Evolutionary conservation across 129 eudicot species (phyloP).

Genomic region (Saussurea involucrata): DNA sequence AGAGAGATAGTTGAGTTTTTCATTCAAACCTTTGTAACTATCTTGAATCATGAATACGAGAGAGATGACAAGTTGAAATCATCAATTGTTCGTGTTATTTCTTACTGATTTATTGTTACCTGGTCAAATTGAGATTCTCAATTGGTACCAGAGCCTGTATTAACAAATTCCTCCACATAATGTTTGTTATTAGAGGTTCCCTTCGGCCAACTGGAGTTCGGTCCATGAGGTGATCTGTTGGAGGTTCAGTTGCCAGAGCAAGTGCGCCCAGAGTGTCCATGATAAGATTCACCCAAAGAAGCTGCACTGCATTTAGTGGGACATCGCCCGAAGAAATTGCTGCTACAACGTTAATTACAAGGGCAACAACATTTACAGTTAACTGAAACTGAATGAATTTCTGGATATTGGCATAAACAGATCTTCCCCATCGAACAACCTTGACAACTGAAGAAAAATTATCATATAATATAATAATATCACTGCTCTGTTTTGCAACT

Average conservation of each 20-base stretch:
- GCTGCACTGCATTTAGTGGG: constrained; percentile 97
- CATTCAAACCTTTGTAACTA: too few species aligned
- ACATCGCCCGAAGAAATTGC: constrained; percentile 84
- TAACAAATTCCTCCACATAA: constrained; percentile 93
- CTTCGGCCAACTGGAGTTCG: constrained; percentile 95
- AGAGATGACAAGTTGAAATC: too few species aligned
- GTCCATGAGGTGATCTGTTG: constrained; percentile 91
- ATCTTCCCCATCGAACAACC: constrained; percentile 93
- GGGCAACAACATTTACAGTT: constrained; percentile 82
- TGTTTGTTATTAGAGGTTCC: constrained; percentile 92
- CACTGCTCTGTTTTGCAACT: constrained; percentile 94
- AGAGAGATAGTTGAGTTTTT: too few species aligned
- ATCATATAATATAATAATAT: constrained; percentile 84
- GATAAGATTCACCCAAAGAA: constrained; percentile 95
- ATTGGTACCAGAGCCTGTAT: too few species aligned
- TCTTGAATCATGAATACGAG: too few species aligned
- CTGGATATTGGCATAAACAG: constrained; percentile 87
- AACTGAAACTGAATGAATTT: constrained; percentile 90
- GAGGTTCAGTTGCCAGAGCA: constrained; percentile 97
- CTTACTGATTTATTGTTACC: too few species aligned
- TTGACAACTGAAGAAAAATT: constrained; percentile 88
- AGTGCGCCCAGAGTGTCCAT: constrained; percentile 99
- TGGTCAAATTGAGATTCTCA: too few species aligned
- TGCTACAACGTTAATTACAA: constrained; percentile 83
- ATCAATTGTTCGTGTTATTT: too few species aligned